phyloP scores from a whole-genome alignment of 805 yeast species.

The Metschnikowia reukaufii region DNA sequence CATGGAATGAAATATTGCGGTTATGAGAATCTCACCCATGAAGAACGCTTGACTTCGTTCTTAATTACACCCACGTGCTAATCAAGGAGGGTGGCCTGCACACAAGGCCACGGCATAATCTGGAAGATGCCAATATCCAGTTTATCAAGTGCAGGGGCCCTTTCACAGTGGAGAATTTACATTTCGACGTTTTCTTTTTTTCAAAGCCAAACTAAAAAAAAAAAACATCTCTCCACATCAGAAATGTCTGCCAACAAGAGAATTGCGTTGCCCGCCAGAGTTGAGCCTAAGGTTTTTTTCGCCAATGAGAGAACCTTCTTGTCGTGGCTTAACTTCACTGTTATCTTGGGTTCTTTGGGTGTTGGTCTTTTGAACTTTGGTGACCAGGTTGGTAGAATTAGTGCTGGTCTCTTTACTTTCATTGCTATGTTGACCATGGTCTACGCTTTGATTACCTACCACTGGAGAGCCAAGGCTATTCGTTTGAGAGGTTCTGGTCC shows the following conservation, averaged over 20 bases:
- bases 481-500: slow-evolving; percentile 98
- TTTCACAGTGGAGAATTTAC: too few species aligned
- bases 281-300: slow-evolving; percentile 97
- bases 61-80: slow-evolving; percentile 10
- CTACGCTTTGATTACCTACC: slow-evolving; percentile 92
- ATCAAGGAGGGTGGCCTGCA: neutral
- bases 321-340: slow-evolving; percentile 99
- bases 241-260: slow-evolving; percentile 55
- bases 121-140: neutral
- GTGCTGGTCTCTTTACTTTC: slow-evolving; percentile 91
- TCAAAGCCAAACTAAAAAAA: too few species aligned
- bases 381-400: slow-evolving; percentile 86
- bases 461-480: slow-evolving; percentile 99
- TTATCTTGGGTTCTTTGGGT: slow-evolving; percentile 93
- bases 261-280: slow-evolving; percentile 96
- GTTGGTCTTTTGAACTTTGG: slow-evolving; percentile 96
- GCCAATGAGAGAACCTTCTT: slow-evolving; percentile 98
- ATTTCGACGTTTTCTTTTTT: too few species aligned
- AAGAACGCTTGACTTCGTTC: neutral
- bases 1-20: neutral
- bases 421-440: slow-evolving; percentile 98
- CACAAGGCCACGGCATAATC: neutral
- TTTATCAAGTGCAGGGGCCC: neutral
- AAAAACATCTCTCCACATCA: neutral
- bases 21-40: neutral